phyloP scores from a whole-genome alignment of 257 asterid genomes.

The Plantago ovata region DNA sequence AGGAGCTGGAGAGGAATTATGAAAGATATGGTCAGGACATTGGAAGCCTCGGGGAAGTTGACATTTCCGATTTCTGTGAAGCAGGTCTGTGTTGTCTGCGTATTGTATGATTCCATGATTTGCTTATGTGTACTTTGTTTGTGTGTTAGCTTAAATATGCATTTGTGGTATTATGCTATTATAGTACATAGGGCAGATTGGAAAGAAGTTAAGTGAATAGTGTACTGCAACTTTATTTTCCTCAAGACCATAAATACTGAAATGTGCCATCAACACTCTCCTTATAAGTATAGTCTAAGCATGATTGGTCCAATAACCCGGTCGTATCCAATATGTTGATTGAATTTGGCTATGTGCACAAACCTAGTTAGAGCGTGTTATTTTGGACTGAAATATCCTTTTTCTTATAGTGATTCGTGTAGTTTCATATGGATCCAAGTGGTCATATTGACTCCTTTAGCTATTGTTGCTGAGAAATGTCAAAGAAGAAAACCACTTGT shows the following conservation, averaged over 20 bases:
- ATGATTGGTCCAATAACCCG: no score
- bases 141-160: conserved; percentile 1
- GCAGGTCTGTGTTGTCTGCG: conserved; percentile 48
- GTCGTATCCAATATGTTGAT: no score
- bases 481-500: no score
- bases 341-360: no score
- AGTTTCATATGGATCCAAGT: no score
- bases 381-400: no score
- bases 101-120: not conserved
- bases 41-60: conserved; percentile 61
- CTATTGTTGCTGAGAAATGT: no score
- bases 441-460: no score
- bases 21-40: conserved; percentile 66
- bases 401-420: no score
- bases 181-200: not conserved
- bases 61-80: conserved; percentile 91
- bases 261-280: not conserved
- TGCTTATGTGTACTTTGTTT: not conserved
- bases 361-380: no score
- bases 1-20: conserved; percentile 89
- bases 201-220: not conserved
- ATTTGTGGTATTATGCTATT: not conserved
- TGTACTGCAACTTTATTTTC: not conserved
- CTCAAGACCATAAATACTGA: not conserved
- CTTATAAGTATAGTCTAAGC: not conserved